Percentiles rank a stretch among this genome's conserved stretches.
phyloP scores from a whole-genome alignment of 805 yeast genomes.

The Suhomyces vadensis region DNA sequence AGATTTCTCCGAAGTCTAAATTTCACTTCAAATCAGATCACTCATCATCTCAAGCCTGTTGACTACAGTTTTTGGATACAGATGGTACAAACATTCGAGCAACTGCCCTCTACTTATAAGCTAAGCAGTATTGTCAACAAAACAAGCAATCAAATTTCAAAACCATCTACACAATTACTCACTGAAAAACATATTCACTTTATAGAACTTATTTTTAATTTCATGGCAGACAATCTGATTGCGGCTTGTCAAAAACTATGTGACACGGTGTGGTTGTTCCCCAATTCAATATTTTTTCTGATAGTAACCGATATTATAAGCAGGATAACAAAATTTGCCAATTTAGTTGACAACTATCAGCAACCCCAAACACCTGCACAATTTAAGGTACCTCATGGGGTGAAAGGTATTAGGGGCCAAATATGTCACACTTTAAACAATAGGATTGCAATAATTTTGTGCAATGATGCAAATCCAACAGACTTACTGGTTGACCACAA shows the following conservation, averaged over 20 bases:
- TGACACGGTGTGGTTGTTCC: background rate
- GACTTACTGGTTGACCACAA: background rate
- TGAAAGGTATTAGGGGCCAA: background rate
- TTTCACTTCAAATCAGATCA: background rate
- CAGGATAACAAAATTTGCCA: background rate
- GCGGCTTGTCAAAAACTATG: background rate
- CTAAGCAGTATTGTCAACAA: background rate
- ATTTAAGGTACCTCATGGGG: background rate
- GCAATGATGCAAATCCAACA: background rate
- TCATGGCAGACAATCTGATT: background rate
- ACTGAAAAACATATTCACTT: background rate
- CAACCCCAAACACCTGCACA: background rate
- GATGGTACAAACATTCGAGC: background rate
- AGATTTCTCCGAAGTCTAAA: conserved; percentile 1
- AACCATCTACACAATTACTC: background rate
- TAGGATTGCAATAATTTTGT: background rate
- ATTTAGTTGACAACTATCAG: background rate
- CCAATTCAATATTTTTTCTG: background rate
- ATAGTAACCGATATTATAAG: background rate
- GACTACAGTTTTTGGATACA: conserved; percentile 1
- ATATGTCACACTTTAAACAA: background rate
- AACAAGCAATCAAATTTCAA: background rate
- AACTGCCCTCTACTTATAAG: background rate
- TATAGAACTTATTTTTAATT: background rate
- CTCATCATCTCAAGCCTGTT: background rate